phyloP scores from a whole-genome alignment of 192 early-diverging fungal species.

The Mortierella antarctica region DNA sequence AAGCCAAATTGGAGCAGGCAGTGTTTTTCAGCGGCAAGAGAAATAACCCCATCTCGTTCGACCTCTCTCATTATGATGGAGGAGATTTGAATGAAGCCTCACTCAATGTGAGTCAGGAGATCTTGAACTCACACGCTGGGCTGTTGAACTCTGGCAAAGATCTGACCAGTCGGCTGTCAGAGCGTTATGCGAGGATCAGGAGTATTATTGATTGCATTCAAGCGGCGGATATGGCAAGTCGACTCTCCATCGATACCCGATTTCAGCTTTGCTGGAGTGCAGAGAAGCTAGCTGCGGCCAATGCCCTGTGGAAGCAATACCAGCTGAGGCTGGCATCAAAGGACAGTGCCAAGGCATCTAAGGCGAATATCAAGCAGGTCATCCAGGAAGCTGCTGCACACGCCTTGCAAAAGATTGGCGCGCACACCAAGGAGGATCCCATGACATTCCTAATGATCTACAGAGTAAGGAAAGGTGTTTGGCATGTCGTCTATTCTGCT shows the following conservation, averaged over 20 bases:
- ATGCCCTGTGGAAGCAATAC: constrained; percentile 43
- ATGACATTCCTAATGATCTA: constrained; percentile 40
- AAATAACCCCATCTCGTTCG: constrained; percentile 53
- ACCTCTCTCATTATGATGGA: constrained; percentile 35
- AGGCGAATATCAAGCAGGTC: constrained; percentile 21
- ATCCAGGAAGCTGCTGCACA: constrained; percentile 27
- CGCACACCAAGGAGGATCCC: constrained; percentile 15
- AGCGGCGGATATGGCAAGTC: constrained; percentile 26
- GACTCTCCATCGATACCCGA: constrained; percentile 40
- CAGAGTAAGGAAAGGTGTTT: constrained; percentile 12
- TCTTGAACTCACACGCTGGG: constrained; percentile 40
- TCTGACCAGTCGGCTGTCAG: constrained; percentile 19
- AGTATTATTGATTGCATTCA: constrained; percentile 42
- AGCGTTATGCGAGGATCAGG: constrained; percentile 28
- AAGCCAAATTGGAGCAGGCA: constrained; percentile 52
- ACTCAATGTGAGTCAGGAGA: constrained; percentile 40
- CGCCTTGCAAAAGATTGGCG: constrained; percentile 11
- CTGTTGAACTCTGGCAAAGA: constrained; percentile 25
- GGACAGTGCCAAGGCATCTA: constrained; percentile 1
- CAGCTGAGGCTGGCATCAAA: constrained; percentile 19
- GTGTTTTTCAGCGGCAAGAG: constrained; percentile 46
- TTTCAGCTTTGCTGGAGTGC: constrained; percentile 52
- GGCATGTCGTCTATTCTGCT: background rate
- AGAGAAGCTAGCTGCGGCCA: constrained; percentile 45
- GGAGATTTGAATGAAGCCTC: constrained; percentile 49